Evolutionary conservation across 2,329 filamentous ascomycete genomes (phyloP).

Genomic region (Botrytis deweyae): DNA sequence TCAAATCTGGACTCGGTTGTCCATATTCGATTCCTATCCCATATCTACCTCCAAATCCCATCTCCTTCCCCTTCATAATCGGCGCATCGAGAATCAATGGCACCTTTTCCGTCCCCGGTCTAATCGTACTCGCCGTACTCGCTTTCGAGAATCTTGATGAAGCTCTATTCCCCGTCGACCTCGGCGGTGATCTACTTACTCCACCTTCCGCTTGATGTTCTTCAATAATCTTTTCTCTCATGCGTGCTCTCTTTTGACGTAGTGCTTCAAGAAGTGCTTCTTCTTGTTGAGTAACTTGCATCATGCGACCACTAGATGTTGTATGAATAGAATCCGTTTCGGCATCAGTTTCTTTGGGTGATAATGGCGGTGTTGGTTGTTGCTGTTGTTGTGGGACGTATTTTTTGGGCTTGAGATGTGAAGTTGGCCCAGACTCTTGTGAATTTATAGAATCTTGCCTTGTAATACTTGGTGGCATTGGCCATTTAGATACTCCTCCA

Average conservation of each 20-base stretch:
- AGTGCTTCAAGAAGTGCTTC: conserved; percentile 52
- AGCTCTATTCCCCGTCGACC: conserved; percentile 6
- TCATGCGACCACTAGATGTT: conserved; percentile 40
- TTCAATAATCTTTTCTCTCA: conserved; percentile 44
- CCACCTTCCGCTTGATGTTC: conserved; percentile 32
- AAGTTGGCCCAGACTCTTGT: conserved; percentile 8
- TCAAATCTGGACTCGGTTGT: conserved; percentile 37
- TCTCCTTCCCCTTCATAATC: conserved; percentile 23
- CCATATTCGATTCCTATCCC: conserved; percentile 17
- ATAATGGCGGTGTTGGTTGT: conserved; percentile 37
- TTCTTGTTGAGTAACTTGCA: conserved; percentile 54
- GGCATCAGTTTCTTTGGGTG: conserved; percentile 31
- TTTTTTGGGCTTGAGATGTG: conserved; percentile 20
- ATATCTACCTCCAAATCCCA: background rate
- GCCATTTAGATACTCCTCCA: conserved; percentile 1
- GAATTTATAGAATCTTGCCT: conserved; percentile 12
- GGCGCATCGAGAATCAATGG: conserved; percentile 36
- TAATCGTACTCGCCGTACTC: conserved; percentile 28
- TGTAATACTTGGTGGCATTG: conserved; percentile 9
- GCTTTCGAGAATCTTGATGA: conserved; percentile 26
- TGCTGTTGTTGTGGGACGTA: conserved; percentile 23
- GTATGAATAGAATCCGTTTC: conserved; percentile 26
- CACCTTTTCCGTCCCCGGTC: conserved; percentile 28
- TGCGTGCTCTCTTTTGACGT: conserved; percentile 47
- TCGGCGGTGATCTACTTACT: conserved; percentile 30